Base-by-base conservation (phyloP, 2,329 filamentous ascomycete species). In the Botryotinia narcissicola region DNA sequence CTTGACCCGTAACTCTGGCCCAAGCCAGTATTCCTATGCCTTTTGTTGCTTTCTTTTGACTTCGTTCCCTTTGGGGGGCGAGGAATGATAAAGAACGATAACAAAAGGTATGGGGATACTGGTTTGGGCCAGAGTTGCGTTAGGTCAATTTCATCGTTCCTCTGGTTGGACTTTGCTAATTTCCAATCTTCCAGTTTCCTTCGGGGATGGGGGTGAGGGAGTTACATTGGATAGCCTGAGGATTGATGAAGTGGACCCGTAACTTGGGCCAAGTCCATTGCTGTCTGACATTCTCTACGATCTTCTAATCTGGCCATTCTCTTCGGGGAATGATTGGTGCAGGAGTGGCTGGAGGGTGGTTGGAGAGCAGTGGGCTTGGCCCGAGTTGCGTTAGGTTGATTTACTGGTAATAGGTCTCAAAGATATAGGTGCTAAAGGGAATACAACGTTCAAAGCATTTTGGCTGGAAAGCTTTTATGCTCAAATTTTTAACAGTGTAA, bases 81-180 rank as follows among this genome's bases (percentile, higher is more conserved):
- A 25, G 44, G 63, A 18, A 51, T 48, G 32, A 66, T 10, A 35
- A 35, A 48, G 20, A 46, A 9, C 29, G 51, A 22, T 3, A 57
- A 57, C n/a, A 54, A 12, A 9, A 29, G n/a, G 42, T 42, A 16
- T 8, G 1, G 32, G 20, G 63, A 22, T 63, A 16, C 25, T 63
- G 60, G 60, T 25, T 61, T 61, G 42, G 42, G 42, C 44, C 63
- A 66, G 29, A 66, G 44, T 66, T 66, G 63, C 44, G 44, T 66
- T 66, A 66, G 44, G 63, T 66, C 22, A 22, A 51, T n/a, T 66
- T 37, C 20, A 37, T 66, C 12, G 44, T 66, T 66, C 3, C 3
- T 35, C 8, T 5, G 29, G 29, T 44, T 35, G 20, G 4, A 3
- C 12, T 37, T 35, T 66, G 20, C 6, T 6, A 37, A 14, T 8